phyloP scores from a whole-genome alignment of 1,284 basidiomycete species.

The Moesziomyces sp. region DNA sequence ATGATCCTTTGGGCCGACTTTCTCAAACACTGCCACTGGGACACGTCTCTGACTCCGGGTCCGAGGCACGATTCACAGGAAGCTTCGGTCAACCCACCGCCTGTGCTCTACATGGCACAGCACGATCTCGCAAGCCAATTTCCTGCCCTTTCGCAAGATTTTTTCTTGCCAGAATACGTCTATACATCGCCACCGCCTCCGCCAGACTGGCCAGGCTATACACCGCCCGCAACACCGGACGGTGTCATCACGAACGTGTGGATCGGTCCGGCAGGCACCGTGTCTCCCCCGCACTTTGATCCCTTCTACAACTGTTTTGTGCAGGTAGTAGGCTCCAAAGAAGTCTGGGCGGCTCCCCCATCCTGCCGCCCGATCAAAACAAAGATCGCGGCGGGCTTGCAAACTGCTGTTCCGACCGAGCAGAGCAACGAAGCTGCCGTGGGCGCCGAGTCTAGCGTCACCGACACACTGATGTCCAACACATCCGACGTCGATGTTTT shows the following conservation, averaged over 20 bases:
- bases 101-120: slow-evolving; percentile 86
- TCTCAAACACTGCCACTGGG: slow-evolving; percentile 72
- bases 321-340: slow-evolving; percentile 87
- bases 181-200: slow-evolving; percentile 74
- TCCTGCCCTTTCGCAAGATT: slow-evolving; percentile 79
- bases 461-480: slow-evolving; percentile 46
- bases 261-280: slow-evolving; percentile 81
- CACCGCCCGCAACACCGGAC: slow-evolving; percentile 74
- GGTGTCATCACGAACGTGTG: slow-evolving; percentile 83
- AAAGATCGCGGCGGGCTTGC: too few relatives aligned
- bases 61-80: not conserved
- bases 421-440: not conserved
- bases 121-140: slow-evolving; percentile 87
- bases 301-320: slow-evolving; percentile 91
- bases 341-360: slow-evolving; percentile 89
- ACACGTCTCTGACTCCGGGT: slow-evolving; percentile 19
- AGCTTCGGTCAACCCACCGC: not conserved
- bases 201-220: slow-evolving; percentile 71
- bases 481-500: slow-evolving; percentile 52
- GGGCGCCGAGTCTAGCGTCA: not conserved
- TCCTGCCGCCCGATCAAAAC: slow-evolving; percentile 14
- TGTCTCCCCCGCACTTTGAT: slow-evolving; percentile 93
- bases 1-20: slow-evolving; percentile 84
- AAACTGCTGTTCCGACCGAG: not conserved
- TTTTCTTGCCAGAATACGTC: slow-evolving; percentile 85